Percentiles rank a stretch among this genome's conserved stretches.
phyloP scores from a whole-genome alignment of 345 rosid genomes.

The Orychophragmus violaceus region DNA sequence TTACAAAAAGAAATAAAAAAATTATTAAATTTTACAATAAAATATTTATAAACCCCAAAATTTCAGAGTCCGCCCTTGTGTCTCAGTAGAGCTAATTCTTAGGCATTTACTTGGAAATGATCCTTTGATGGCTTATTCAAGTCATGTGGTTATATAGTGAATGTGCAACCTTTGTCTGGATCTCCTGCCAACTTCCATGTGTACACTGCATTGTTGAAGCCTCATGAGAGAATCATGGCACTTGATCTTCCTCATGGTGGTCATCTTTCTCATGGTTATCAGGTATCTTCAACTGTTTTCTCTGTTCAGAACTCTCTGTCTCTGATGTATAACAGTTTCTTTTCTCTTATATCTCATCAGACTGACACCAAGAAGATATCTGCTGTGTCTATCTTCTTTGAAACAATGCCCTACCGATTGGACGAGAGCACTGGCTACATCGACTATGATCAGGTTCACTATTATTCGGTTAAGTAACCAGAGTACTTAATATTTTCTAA shows the following conservation, averaged over 20 bases:
- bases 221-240: conserved; percentile 99
- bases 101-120: not conserved
- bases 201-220: conserved; percentile 83
- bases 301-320: too few species aligned
- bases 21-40: too few species aligned
- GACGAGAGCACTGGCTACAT: conserved; percentile 93
- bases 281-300: conserved; percentile 61
- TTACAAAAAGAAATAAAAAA: too few species aligned
- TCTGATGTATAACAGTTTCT: not conserved
- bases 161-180: conserved; percentile 94
- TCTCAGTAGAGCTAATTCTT: not conserved
- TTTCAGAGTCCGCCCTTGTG: too few species aligned
- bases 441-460: conserved; percentile 88
- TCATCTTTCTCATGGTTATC: conserved; percentile 99
- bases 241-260: conserved; percentile 99
- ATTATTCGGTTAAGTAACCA: not conserved
- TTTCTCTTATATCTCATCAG: conserved; percentile 39
- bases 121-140: conserved; percentile 16
- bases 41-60: too few species aligned
- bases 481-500: too few species aligned
- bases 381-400: conserved; percentile 96
- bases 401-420: conserved; percentile 97
- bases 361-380: conserved; percentile 98
- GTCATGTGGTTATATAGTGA: conserved; percentile 50
- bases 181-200: conserved; percentile 97